Conservation (phyloP, 345 rosid genomes). For the Populus pruinosa region DNA sequence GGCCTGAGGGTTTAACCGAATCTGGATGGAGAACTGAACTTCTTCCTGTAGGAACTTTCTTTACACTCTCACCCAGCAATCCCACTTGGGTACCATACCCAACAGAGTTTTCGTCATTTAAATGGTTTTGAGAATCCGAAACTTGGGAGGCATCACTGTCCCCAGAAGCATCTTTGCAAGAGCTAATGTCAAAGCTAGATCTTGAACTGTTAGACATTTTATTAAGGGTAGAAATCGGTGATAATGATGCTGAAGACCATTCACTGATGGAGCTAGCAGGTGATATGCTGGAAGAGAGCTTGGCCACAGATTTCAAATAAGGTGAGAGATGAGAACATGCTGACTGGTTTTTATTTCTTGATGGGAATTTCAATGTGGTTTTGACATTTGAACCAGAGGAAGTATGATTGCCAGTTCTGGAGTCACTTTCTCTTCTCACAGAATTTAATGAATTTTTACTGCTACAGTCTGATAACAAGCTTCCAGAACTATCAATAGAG, state of each 20-base stretch:
- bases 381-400: slow-evolving; percentile 33
- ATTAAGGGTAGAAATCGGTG: slow-evolving; percentile 53
- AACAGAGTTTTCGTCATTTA: slow-evolving; percentile 27
- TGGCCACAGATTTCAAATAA: slow-evolving; percentile 41
- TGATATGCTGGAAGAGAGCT: slow-evolving; percentile 47
- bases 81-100: slow-evolving; percentile 31
- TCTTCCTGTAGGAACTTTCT: slow-evolving; percentile 34
- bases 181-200: slow-evolving; percentile 40
- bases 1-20: slow-evolving; percentile 70
- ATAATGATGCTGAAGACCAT: slow-evolving; percentile 59
- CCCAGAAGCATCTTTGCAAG: slow-evolving; percentile 23
- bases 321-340: slow-evolving; percentile 37
- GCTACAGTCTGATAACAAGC: slow-evolving; percentile 46
- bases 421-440: slow-evolving; percentile 33
- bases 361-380: slow-evolving; percentile 23
- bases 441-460: slow-evolving; percentile 37
- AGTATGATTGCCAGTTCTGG: slow-evolving; percentile 30
- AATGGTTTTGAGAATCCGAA: slow-evolving; percentile 28
- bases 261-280: slow-evolving; percentile 76
- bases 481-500: slow-evolving; percentile 59
- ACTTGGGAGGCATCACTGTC: slow-evolving; percentile 24
- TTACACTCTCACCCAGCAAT: slow-evolving; percentile 25
- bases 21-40: slow-evolving; percentile 31
- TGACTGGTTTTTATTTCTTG: slow-evolving; percentile 39
- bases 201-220: slow-evolving; percentile 43